A percentile compares a stretch with the other conserved stretches of the same genome.
Evolutionary conservation across 2,329 filamentous ascomycete genomes (phyloP).

Genomic region (Diaporthe nobilis): DNA sequence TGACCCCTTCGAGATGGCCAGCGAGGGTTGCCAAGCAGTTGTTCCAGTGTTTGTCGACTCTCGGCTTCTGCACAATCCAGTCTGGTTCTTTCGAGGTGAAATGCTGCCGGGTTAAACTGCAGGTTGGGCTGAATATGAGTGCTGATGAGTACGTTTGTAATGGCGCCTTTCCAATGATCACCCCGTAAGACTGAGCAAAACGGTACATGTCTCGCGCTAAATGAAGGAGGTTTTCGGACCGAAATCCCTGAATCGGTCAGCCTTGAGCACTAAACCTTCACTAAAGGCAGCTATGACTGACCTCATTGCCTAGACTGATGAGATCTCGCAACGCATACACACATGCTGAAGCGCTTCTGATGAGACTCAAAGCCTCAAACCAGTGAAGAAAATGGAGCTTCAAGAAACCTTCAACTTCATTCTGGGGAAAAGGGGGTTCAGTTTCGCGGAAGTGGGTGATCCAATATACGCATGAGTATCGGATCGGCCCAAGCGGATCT

Average conservation of each 20-base stretch:
- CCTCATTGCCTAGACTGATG: no score
- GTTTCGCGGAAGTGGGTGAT: neutral
- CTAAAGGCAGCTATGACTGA: neutral
- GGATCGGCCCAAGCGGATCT: neutral
- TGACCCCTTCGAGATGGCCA: slow-evolving; percentile 5
- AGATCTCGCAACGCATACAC: neutral
- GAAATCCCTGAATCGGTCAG: no score
- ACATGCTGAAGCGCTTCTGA: neutral
- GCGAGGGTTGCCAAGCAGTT: slow-evolving; percentile 13
- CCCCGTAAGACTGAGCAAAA: neutral
- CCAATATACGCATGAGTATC: neutral
- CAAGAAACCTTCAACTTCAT: neutral
- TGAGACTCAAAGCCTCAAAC: neutral
- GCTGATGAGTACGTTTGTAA: slow-evolving; percentile 42
- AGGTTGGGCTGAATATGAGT: slow-evolving; percentile 41
- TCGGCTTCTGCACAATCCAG: slow-evolving; percentile 35
- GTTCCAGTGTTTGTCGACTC: slow-evolving; percentile 1
- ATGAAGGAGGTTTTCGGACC: no score
- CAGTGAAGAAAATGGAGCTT: neutral
- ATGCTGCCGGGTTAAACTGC: slow-evolving; percentile 34
- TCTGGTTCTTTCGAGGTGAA: slow-evolving; percentile 36
- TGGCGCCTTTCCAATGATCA: slow-evolving; percentile 38
- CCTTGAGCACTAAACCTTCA: rapidly evolving
- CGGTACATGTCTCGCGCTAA: neutral
- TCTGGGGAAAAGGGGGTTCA: no score